Percentiles rank a stretch among this genome's conserved stretches.
These are phyloP conservation scores for Cryptococcus depauperatus DNA, from an alignment of 1,284 basidiomycete genomes.

Conservation along the genomic window DNA sequence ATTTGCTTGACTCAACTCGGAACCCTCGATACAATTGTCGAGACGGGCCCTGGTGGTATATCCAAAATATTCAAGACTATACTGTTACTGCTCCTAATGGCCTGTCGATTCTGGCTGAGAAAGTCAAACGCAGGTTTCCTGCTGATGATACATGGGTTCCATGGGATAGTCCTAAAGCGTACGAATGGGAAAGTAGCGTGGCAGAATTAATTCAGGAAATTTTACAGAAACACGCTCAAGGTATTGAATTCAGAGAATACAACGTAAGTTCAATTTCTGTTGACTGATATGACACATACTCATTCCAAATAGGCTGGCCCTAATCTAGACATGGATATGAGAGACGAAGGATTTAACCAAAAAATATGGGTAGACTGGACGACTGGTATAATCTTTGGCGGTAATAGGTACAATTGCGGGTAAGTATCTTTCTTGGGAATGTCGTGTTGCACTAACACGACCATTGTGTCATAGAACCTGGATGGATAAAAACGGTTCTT, in stretches of 20 bases:
- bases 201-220: constrained; percentile 96
- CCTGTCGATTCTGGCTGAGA: constrained; percentile 66
- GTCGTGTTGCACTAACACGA: not conserved
- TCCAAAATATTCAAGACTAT: constrained; percentile 97
- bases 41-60: constrained; percentile 65
- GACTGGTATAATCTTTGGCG: constrained; percentile 83
- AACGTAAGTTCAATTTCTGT: constrained; percentile 48
- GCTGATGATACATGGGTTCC: constrained; percentile 85
- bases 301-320: constrained; percentile 58
- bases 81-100: constrained; percentile 76
- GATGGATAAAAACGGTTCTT: constrained; percentile 98
- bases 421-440: constrained; percentile 12
- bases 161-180: constrained; percentile 81
- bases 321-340: constrained; percentile 91
- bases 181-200: constrained; percentile 67
- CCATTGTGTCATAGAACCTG: constrained; percentile 64
- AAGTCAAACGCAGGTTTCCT: constrained; percentile 84
- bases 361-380: constrained; percentile 89
- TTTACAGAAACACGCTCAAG: constrained; percentile 82
- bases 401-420: constrained; percentile 59
- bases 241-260: constrained; percentile 90
- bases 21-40: constrained; percentile 60
- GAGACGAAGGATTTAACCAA: constrained; percentile 84
- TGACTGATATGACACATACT: not conserved
- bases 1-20: constrained; percentile 76